Conservation (phyloP, 768 basidiomycete genomes). For the Lactarius evosmus region DNA sequence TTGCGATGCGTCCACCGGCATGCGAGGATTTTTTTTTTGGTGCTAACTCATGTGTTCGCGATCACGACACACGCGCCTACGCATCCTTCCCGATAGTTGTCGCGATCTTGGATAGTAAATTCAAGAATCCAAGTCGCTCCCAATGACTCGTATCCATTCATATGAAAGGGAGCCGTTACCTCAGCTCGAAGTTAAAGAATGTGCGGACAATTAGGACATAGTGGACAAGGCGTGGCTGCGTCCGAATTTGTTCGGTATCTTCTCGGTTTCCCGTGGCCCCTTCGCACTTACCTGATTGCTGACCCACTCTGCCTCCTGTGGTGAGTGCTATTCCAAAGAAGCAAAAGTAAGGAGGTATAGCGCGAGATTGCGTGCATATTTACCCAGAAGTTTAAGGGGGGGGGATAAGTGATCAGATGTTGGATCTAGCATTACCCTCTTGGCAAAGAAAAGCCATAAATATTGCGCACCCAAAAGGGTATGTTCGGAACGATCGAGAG, state of each 20-base stretch:
- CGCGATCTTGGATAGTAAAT: neutral
- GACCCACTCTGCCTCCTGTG: neutral
- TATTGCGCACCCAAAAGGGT: conserved; percentile 7
- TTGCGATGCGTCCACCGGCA: neutral
- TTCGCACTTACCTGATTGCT: neutral
- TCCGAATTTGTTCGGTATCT: neutral
- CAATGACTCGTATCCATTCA: conserved; percentile 6
- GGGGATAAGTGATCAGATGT: conserved; percentile 13
- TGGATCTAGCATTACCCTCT: conserved; percentile 7
- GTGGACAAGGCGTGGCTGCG: neutral
- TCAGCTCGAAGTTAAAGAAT: conserved; percentile 3
- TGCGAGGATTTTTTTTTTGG: conserved; percentile 1
- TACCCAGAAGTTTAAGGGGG: neutral
- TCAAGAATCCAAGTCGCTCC: neutral
- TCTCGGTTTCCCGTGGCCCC: neutral
- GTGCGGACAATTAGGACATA: neutral
- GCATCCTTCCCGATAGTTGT: neutral
- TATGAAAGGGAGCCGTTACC: conserved; percentile 1
- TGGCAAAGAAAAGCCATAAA: neutral
- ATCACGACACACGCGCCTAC: neutral
- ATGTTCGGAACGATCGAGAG: conserved; percentile 21
- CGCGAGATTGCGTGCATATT: neutral
- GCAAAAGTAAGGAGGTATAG: neutral
- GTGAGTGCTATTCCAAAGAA: neutral
- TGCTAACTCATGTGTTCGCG: neutral